Percentiles rank a stretch among this genome's conserved stretches.
phyloP scores from a whole-genome alignment of 164 flowering plant genomes.

The Protea cynaroides region DNA sequence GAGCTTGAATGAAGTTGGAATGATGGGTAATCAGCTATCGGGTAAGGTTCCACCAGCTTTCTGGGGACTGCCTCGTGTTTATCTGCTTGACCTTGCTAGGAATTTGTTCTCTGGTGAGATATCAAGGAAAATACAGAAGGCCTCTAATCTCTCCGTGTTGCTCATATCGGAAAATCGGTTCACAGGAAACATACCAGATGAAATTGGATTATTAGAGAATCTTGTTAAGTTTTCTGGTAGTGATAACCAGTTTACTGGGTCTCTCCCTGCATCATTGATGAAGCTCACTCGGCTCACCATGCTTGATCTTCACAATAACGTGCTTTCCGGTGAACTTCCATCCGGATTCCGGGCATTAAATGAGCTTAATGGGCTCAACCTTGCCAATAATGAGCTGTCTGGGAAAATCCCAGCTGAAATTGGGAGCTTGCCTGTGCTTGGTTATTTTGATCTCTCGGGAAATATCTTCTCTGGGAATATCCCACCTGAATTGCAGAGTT shows the following conservation, averaged over 20 bases:
- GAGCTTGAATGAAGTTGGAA: slow-evolving; percentile 43
- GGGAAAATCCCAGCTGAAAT: slow-evolving; percentile 52
- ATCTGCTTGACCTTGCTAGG: slow-evolving; percentile 39
- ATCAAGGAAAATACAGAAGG: slow-evolving; percentile 36
- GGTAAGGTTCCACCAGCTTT: slow-evolving; percentile 56
- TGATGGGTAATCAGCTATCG: slow-evolving; percentile 41
- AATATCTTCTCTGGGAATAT: slow-evolving; percentile 49
- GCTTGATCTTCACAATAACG: slow-evolving; percentile 50
- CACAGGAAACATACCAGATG: slow-evolving; percentile 46
- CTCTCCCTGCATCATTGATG: slow-evolving; percentile 35
- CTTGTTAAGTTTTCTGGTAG: slow-evolving; percentile 32
- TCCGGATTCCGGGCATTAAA: slow-evolving; percentile 32
- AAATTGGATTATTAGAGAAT: slow-evolving; percentile 40
- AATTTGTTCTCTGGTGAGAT: slow-evolving; percentile 48
- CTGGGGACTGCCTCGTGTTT: slow-evolving; percentile 66
- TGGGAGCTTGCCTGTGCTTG: slow-evolving; percentile 44
- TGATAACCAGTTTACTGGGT: slow-evolving; percentile 36
- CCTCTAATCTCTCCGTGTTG: slow-evolving; percentile 32
- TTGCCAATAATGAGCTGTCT: slow-evolving; percentile 40
- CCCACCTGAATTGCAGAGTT: slow-evolving; percentile 45
- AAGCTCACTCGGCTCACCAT: slow-evolving; percentile 33
- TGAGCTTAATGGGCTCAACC: slow-evolving; percentile 53
- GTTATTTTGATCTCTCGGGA: slow-evolving; percentile 58
- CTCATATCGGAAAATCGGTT: slow-evolving; percentile 41
- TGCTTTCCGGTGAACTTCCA: slow-evolving; percentile 50